These are phyloP conservation scores for Glycine latifolia DNA, from an alignment of 306 rosid genomes.

Conservation along the genomic window DNA sequence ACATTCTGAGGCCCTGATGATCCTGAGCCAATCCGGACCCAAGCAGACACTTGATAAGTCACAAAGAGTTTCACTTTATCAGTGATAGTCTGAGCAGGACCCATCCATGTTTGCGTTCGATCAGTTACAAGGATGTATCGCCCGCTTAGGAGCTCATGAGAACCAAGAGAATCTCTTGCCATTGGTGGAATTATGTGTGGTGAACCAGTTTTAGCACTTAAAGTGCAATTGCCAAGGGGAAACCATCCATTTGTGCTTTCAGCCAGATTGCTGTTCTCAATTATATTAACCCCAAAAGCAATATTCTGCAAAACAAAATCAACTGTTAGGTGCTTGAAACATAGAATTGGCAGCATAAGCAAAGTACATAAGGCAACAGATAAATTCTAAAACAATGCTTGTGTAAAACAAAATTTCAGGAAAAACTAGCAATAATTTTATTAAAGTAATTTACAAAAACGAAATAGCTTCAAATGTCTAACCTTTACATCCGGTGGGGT, in stretches of 20 bases:
- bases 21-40: constrained; percentile 86
- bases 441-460: constrained; percentile 24
- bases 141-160: constrained; percentile 77
- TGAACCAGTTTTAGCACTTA: constrained; percentile 79
- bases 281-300: constrained; percentile 75
- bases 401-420: constrained; percentile 8
- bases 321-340: constrained; percentile 32
- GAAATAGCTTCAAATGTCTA: constrained; percentile 24
- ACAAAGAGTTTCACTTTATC: constrained; percentile 80
- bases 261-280: constrained; percentile 80
- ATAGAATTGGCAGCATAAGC: constrained; percentile 22
- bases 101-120: constrained; percentile 95
- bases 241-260: constrained; percentile 89
- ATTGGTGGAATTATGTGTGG: constrained; percentile 90
- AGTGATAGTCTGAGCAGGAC: constrained; percentile 92
- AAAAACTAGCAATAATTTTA: constrained; percentile 31
- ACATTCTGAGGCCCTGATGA: constrained; percentile 84
- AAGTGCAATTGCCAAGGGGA: constrained; percentile 85
- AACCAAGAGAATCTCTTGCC: constrained; percentile 96
- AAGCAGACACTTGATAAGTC: constrained; percentile 94
- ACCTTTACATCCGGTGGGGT: constrained; percentile 74
- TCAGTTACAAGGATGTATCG: constrained; percentile 75
- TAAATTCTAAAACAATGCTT: constrained; percentile 22
- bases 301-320: constrained; percentile 62
- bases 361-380: constrained; percentile 8